Base-by-base conservation (phyloP, 2,329 filamentous ascomycete genomes). In the Colletotrichum sp. region DNA sequence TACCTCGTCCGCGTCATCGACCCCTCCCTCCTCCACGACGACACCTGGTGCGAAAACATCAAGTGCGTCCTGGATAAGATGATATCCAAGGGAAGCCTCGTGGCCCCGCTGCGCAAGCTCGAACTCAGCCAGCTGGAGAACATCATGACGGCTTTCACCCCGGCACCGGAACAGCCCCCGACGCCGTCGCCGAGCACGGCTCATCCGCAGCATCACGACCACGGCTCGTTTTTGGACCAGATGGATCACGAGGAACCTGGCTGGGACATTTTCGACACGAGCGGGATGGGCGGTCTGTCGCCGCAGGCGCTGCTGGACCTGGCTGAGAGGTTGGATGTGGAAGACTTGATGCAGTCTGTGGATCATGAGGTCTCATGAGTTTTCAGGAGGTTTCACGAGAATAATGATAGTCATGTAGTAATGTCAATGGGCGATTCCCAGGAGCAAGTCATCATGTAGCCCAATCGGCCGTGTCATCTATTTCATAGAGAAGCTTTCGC, bases 111-210 rank as follows among this genome's bases (percentile, higher is more conserved):
- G 0, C 80, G 85, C 4, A 84, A 82, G 44, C 80, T 82, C 2
- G 85, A 86, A 18, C 80, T 86, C 1, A 80, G 79, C n/a, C 84
- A 85, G 55, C 76, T 86, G 5, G 84, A 86, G 52, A 82, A 83
- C 6, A 84, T 83, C 26, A 74, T 85, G 59, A 82, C 82, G 28
- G 83, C 82, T 5, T 76, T 85, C 5, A 86, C 83, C 2, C 83
- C 84, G 1, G 78, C 72, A 5, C 74, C 77, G 12, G 75, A 77
- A 8, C 71, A 59, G 9, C 71, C 77, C n/a, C 77, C 76, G 8
- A 71, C 76, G 55, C 78, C 77, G 32, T 69, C 77, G 59, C 74
- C 73, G 52, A 76, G 73, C 60, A 28, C 72, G 57, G 64, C 70
- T 12, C 28, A 75, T 32, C 66, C 68, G 34, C 55, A 77, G 49